Base-by-base conservation (phyloP, 2,329 filamentous ascomycete genomes). In the Myotisia sp. region DNA sequence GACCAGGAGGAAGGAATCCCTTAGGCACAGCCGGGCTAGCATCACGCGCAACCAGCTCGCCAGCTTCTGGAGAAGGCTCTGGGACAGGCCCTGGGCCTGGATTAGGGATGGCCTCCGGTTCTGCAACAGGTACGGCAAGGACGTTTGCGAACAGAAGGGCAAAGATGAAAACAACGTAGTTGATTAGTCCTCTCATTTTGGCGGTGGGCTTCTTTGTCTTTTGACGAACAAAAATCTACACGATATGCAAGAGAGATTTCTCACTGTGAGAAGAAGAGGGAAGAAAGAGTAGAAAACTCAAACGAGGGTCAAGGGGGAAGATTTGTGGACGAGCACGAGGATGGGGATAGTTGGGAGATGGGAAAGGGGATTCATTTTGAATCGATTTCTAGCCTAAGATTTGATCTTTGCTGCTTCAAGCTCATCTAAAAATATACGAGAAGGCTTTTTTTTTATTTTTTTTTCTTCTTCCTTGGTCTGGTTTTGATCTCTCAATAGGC, bases 101-200 rank as follows among this genome's bases (percentile, higher is more conserved):
- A n/a, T 29, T 17, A 6, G 32, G 32, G 10, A 16, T 24, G 12
- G 37, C 17, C 12, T 21, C 36, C 6, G 39, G 27, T 9, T 38
- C 39, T 6, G 39, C 35, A 28, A 33, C 23, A 18, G 39, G 39
- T 4, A 41, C 29, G 22, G 39, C 39, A 34, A 41, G 33, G n/a
- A 29, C 36, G 20, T 38, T 33, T 24, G 36, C 31, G 13, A 41
- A 16, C 23, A 41, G 33, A 33, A 41, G 26, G 18, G 30, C 33
- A 24, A 41, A n/a, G 9, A 36, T 38, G 29, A 41, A 18, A 17
- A 38, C 5, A 18, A 34, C 34, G 26, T 35, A 41, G 33, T 22
- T 33, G 14, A 12, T 29, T 8, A 38, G 31, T 35, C 38, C 23
- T 29, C 38, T 41, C 39, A 41, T 41, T 19, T 29, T 38, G 24